Evolutionary conservation across 257 asterid genomes (phyloP).

Genomic region (Lantana camara): DNA sequence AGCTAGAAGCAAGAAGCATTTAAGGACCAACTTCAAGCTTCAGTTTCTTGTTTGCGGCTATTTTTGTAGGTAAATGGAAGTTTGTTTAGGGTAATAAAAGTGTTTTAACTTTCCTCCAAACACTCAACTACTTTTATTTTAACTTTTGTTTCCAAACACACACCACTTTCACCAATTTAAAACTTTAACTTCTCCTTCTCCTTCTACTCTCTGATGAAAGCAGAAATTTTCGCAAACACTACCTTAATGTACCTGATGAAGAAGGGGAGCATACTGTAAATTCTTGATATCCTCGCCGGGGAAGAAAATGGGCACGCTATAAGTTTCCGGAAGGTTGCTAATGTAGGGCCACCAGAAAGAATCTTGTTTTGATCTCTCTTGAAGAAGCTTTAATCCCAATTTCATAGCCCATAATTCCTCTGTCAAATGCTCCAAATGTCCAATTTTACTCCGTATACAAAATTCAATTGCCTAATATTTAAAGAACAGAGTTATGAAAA

Average conservation of each 20-base stretch:
- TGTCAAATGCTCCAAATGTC: conserved; percentile 94
- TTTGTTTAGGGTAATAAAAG: too few relatives aligned
- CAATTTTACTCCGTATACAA: conserved; percentile 75
- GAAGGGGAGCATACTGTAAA: conserved; percentile 95
- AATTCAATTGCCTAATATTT: conserved; percentile 73
- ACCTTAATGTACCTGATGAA: conserved; percentile 78
- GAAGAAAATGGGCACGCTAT: conserved; percentile 80
- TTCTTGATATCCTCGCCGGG: conserved; percentile 93
- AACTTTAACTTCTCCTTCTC: too few relatives aligned
- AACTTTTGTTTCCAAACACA: too few relatives aligned
- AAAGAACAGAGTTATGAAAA: conserved; percentile 46
- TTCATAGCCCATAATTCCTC: conserved; percentile 98
- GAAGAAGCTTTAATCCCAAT: conserved; percentile 89
- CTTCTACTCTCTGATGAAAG: too few relatives aligned
- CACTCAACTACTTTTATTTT: too few relatives aligned
- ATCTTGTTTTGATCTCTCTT: conserved; percentile 77
- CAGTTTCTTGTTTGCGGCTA: too few relatives aligned
- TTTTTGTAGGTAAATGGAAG: too few relatives aligned
- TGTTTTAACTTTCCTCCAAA: too few relatives aligned
- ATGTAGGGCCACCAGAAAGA: conserved; percentile 99
- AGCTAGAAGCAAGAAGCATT: too few relatives aligned
- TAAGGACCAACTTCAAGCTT: too few relatives aligned
- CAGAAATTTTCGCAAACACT: too few relatives aligned
- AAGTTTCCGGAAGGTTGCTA: conserved; percentile 89
- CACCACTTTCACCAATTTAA: too few relatives aligned